Evolutionary conservation across 2,329 filamentous ascomycete genomes (phyloP).

Genomic region (Volutella citrinella): DNA sequence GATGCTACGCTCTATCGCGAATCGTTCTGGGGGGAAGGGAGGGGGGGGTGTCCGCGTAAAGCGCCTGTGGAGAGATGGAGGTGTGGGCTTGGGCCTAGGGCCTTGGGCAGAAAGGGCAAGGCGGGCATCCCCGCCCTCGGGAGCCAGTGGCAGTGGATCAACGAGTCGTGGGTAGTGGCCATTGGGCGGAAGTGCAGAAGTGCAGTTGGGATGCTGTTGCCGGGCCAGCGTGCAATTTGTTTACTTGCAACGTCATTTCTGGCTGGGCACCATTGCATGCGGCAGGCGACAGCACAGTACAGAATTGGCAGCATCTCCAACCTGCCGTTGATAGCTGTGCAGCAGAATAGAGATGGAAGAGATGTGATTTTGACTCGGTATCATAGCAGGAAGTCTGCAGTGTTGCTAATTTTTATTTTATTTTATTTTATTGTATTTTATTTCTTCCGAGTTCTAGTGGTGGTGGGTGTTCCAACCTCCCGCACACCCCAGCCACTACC

Average conservation of each 20-base stretch:
- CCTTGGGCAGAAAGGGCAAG: not conserved
- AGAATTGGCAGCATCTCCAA: no score
- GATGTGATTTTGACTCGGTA: no score
- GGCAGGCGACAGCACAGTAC: not conserved
- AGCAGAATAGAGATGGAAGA: no score
- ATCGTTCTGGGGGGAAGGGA: constrained; percentile 10
- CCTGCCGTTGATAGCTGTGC: no score
- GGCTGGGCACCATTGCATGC: constrained; percentile 1
- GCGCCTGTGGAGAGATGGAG: not conserved
- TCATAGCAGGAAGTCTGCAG: no score
- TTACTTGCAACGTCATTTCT: constrained; percentile 33
- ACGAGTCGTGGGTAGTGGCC: constrained; percentile 10
- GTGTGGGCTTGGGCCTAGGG: not conserved
- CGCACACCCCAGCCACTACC: constrained; percentile 24
- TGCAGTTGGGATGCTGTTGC: constrained; percentile 20
- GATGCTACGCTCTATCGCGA: constrained; percentile 1
- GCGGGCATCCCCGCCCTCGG: not conserved
- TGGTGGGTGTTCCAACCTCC: constrained; percentile 3
- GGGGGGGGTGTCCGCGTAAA: constrained; percentile 3
- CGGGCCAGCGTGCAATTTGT: constrained; percentile 18
- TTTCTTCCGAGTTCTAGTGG: no score
- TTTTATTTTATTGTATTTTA: no score
- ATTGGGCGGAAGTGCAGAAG: constrained; percentile 13
- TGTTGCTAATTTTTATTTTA: no score
- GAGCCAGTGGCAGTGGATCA: constrained; percentile 8